These are phyloP conservation scores for Irpex sp. DNA, from an alignment of 1,284 basidiomycete genomes.

Conservation along the genomic window DNA sequence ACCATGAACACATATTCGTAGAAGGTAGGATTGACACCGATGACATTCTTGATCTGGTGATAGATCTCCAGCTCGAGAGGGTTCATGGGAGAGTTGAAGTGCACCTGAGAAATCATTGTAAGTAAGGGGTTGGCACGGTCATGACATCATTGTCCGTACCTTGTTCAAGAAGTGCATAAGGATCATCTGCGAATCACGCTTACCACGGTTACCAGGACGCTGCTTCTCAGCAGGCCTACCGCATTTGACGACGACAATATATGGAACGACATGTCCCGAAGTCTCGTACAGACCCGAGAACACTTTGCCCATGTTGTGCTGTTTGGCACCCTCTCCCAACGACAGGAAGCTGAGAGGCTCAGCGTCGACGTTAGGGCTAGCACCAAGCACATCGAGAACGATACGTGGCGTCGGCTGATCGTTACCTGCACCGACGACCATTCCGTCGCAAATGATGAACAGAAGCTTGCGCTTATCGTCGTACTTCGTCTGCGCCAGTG, in stretches of 20 bases:
- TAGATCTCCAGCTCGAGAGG: constrained; percentile 97
- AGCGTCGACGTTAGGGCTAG: constrained; percentile 89
- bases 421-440: constrained; percentile 96
- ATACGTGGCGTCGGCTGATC: constrained; percentile 90
- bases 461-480: constrained; percentile 98
- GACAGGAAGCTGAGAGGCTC: constrained; percentile 94
- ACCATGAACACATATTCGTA: constrained; percentile 98
- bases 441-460: constrained; percentile 96
- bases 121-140: not conserved
- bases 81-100: constrained; percentile 96
- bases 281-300: constrained; percentile 96
- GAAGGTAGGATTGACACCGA: constrained; percentile 97
- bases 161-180: constrained; percentile 98
- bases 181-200: constrained; percentile 95
- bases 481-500: constrained; percentile 90
- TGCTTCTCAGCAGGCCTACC: constrained; percentile 94
- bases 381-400: constrained; percentile 94
- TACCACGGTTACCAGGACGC: constrained; percentile 93
- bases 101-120: constrained; percentile 54
- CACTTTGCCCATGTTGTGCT: constrained; percentile 98
- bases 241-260: constrained; percentile 94
- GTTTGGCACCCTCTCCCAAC: constrained; percentile 91
- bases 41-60: constrained; percentile 99
- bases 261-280: constrained; percentile 94
- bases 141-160: constrained; percentile 35